Conservation (phyloP, 495 filamentous ascomycete genomes). For the Filosporella fistucella region DNA sequence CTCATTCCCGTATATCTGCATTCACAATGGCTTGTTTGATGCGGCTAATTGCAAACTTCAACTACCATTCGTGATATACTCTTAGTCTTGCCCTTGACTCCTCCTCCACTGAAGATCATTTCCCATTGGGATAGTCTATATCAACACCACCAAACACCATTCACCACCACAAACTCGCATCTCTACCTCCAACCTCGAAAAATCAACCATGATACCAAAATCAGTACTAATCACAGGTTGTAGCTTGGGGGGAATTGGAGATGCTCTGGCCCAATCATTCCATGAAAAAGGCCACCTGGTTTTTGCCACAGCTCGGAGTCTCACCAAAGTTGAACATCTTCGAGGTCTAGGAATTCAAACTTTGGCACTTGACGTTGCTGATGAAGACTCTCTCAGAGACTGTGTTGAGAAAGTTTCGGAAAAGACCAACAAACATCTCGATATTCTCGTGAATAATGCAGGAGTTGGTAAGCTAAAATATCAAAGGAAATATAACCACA, state of each 20-base stretch:
- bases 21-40: too few species aligned
- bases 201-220: conserved; percentile 1
- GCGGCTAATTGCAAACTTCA: too few species aligned
- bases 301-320: conserved; percentile 37
- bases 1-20: too few species aligned
- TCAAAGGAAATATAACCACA: background rate
- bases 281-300: conserved; percentile 29
- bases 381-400: conserved; percentile 28
- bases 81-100: too few species aligned
- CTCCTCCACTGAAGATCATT: too few species aligned
- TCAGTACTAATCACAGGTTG: conserved; percentile 39
- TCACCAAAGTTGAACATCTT: conserved; percentile 30
- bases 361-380: conserved; percentile 42
- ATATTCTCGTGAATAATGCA: conserved; percentile 49
- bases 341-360: conserved; percentile 32
- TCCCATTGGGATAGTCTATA: too few species aligned
- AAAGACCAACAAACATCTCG: background rate
- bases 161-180: too few species aligned
- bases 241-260: conserved; percentile 29
- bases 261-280: conserved; percentile 22
- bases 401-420: conserved; percentile 31
- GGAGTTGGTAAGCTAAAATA: conserved; percentile 14
- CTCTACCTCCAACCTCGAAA: too few species aligned
- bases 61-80: too few species aligned
- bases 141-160: too few species aligned